These are phyloP conservation scores for Lipomyces spencermartinsiae DNA, from an alignment of 805 yeast species.

Conservation along the genomic window DNA sequence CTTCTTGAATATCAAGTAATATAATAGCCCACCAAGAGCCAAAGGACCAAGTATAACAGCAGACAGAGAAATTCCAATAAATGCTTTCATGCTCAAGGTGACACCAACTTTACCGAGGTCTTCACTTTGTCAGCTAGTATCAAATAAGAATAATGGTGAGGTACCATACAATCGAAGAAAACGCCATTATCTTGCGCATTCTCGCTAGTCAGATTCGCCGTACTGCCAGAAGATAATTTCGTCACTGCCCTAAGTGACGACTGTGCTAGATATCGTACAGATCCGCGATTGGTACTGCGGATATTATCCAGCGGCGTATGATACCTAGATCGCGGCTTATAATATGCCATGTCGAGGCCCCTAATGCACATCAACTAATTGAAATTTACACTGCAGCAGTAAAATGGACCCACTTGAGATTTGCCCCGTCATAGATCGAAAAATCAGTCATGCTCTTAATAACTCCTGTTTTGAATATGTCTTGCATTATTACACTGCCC, in stretches of 20 bases:
- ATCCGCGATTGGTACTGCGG: constrained; percentile 20
- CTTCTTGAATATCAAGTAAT: constrained; percentile 5
- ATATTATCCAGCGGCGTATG: constrained; percentile 80
- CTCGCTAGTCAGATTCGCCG: neutral
- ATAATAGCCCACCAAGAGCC: constrained; percentile 13
- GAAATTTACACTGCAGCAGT: neutral
- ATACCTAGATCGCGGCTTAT: constrained; percentile 79
- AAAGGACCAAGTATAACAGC: constrained; percentile 20
- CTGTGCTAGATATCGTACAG: constrained; percentile 28
- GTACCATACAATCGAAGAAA: constrained; percentile 21
- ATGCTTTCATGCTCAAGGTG: constrained; percentile 11
- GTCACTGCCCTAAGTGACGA: constrained; percentile 8
- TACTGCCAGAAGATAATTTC: constrained; percentile 11
- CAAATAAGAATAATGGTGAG: neutral
- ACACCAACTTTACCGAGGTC: constrained; percentile 16
- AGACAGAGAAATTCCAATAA: constrained; percentile 16
- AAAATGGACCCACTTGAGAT: constrained; percentile 49
- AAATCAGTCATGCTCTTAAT: constrained; percentile 85
- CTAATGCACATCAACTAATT: constrained; percentile 44
- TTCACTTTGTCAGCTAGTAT: neutral
- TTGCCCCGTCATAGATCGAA: constrained; percentile 66
- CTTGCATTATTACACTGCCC: constrained; percentile 43
- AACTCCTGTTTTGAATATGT: constrained; percentile 75
- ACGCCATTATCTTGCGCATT: constrained; percentile 21
- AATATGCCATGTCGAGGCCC: constrained; percentile 90